Conservation (phyloP, 1,139 yeast species). For the Geotrichum siamense region DNA sequence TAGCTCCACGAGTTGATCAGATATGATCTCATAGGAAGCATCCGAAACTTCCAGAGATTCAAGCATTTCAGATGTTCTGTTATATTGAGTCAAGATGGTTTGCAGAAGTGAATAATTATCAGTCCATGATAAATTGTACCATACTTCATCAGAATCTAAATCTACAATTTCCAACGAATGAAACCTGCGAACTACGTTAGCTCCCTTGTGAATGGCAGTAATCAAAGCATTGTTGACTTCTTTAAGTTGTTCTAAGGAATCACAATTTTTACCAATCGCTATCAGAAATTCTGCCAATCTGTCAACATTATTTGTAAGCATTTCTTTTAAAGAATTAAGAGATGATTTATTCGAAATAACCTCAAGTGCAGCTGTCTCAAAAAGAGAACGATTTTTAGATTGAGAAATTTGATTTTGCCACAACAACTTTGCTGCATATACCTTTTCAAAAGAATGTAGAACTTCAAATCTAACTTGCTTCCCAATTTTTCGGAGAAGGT, state of each 20-base stretch:
- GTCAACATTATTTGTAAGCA: slow-evolving; percentile 22
- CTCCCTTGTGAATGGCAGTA: slow-evolving; percentile 27
- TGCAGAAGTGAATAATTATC: slow-evolving; percentile 26
- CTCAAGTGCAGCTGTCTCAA: slow-evolving; percentile 17
- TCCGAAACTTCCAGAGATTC: slow-evolving; percentile 18
- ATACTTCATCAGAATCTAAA: slow-evolving; percentile 20
- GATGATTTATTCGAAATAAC: slow-evolving; percentile 26
- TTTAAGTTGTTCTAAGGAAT: slow-evolving; percentile 14
- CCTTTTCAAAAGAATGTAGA: slow-evolving; percentile 49
- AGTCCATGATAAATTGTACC: slow-evolving; percentile 32
- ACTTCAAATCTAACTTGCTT: slow-evolving; percentile 35
- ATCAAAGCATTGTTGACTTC: slow-evolving; percentile 30
- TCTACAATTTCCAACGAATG: slow-evolving; percentile 21
- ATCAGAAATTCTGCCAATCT: slow-evolving; percentile 20
- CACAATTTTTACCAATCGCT: slow-evolving; percentile 14
- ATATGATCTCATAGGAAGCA: slow-evolving; percentile 17
- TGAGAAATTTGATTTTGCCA: slow-evolving; percentile 35
- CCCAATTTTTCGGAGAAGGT: slow-evolving; percentile 43
- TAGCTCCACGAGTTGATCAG: slow-evolving; percentile 27
- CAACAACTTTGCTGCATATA: slow-evolving; percentile 47
- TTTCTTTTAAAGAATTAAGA: no score
- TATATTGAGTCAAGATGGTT: slow-evolving; percentile 26
- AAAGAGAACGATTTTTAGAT: slow-evolving; percentile 1
- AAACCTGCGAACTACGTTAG: slow-evolving; percentile 23
- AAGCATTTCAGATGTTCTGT: slow-evolving; percentile 19